Conservation (phyloP, 2,329 filamentous ascomycete genomes). For the Exophiala alcalophila region DNA sequence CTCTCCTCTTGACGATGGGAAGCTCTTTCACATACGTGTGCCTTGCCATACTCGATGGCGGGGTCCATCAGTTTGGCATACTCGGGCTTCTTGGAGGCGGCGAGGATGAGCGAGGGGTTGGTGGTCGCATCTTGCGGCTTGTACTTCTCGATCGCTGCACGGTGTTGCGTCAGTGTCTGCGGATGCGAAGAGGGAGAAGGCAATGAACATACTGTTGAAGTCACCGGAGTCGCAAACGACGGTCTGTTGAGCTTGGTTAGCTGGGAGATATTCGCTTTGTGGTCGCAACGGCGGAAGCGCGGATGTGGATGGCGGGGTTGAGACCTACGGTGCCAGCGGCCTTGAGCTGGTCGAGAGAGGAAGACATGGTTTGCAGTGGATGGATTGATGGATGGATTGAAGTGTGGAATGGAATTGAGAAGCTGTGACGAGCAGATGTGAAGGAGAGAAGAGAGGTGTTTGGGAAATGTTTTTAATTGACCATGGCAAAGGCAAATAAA, state of each 20-base stretch:
- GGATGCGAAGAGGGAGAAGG: not conserved
- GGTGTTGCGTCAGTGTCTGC: slow-evolving; percentile 25
- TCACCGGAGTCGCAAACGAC: slow-evolving; percentile 97
- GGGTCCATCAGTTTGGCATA: slow-evolving; percentile 88
- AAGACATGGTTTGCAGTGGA: slow-evolving; percentile 71
- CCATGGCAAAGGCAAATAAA: too few relatives aligned
- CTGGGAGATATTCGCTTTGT: slow-evolving; percentile 7
- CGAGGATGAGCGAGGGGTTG: slow-evolving; percentile 98
- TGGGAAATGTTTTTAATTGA: slow-evolving; percentile 4
- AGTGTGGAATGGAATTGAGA: not conserved
- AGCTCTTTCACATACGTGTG: slow-evolving; percentile 51
- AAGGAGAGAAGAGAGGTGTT: too few relatives aligned
- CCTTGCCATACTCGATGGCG: slow-evolving; percentile 83
- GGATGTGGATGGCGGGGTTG: slow-evolving; percentile 12
- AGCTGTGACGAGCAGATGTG: too few relatives aligned
- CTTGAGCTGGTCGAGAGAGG: slow-evolving; percentile 95
- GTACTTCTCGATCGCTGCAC: slow-evolving; percentile 93
- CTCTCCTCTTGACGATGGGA: not conserved
- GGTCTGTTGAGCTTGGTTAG: slow-evolving; percentile 54
- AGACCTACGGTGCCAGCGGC: slow-evolving; percentile 85
- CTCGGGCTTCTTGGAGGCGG: slow-evolving; percentile 95
- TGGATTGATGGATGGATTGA: slow-evolving; percentile 5
- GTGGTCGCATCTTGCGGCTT: slow-evolving; percentile 99
- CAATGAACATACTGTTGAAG: slow-evolving; percentile 65
- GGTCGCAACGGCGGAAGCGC: slow-evolving; percentile 8